phyloP scores from a whole-genome alignment of 192 early-diverging fungal genomes.

The Backusella psychrophila region DNA sequence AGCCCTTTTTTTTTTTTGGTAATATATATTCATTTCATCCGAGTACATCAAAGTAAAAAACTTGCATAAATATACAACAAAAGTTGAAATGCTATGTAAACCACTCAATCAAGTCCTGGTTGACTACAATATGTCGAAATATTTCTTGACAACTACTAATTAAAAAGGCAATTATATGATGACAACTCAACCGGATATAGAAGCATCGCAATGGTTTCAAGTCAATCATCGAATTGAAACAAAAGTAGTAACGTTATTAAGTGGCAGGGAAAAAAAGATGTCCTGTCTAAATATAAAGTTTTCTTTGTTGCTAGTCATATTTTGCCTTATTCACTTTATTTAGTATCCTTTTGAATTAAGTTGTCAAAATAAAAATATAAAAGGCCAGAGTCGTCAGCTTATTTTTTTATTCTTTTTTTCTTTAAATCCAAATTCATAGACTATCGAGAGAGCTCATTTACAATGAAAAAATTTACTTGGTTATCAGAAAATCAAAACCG shows the following conservation, averaged over 20 bases:
- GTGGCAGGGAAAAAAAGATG: not conserved
- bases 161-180: not conserved
- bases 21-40: not conserved
- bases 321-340: not conserved
- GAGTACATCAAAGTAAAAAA: not conserved
- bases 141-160: not conserved
- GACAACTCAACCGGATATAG: not conserved
- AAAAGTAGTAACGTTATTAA: not conserved
- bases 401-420: not conserved
- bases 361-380: not conserved
- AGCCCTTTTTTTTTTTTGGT: not conserved
- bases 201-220: too few species aligned
- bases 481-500: not conserved
- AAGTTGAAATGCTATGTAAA: not conserved
- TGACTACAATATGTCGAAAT: not conserved
- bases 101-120: too few species aligned
- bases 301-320: not conserved
- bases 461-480: not conserved
- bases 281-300: not conserved
- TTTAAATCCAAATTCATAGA: not conserved
- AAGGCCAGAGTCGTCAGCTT: not conserved
- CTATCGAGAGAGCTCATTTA: not conserved
- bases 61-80: too few species aligned
- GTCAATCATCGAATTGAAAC: not conserved
- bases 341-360: not conserved